These are phyloP conservation scores for Tetrapisispora fleetii DNA, from an alignment of 805 yeast genomes.

Conservation along the genomic window DNA sequence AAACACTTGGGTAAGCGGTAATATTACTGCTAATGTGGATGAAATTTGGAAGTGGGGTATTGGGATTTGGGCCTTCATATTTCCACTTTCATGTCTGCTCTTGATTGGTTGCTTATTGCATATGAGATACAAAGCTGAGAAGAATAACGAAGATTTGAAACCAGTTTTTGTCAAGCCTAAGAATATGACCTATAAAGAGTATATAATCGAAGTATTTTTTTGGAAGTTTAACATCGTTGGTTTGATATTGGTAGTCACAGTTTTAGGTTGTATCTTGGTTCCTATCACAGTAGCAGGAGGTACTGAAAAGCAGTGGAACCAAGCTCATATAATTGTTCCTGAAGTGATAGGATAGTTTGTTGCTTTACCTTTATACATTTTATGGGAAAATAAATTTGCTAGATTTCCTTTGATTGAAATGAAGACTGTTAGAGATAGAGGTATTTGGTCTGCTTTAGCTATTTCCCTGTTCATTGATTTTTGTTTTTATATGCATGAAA, in stretches of 20 bases:
- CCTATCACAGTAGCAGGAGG: slow-evolving; percentile 70
- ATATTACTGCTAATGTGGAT: slow-evolving; percentile 33
- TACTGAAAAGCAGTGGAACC: slow-evolving; percentile 38
- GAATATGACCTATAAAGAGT: slow-evolving; percentile 14
- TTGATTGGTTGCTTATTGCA: slow-evolving; percentile 36
- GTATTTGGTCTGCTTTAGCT: slow-evolving; percentile 51
- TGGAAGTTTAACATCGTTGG: slow-evolving; percentile 60
- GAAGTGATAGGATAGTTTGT: slow-evolving; percentile 45
- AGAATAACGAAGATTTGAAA: slow-evolving; percentile 31
- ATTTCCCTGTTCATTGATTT: slow-evolving; percentile 48
- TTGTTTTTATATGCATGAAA: slow-evolving; percentile 57
- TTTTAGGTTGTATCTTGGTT: slow-evolving; percentile 49
- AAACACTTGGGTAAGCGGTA: slow-evolving; percentile 62
- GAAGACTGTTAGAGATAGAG: slow-evolving; percentile 46
- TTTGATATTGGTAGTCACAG: slow-evolving; percentile 39
- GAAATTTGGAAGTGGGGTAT: slow-evolving; percentile 42
- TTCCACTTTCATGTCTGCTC: slow-evolving; percentile 44
- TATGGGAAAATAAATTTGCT: slow-evolving; percentile 50
- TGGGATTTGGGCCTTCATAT: slow-evolving; percentile 52
- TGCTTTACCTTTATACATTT: slow-evolving; percentile 41
- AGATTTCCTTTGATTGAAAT: slow-evolving; percentile 48
- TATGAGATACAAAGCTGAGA: slow-evolving; percentile 38
- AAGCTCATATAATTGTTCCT: slow-evolving; percentile 52
- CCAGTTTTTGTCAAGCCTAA: slow-evolving; percentile 15
- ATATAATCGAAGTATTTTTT: slow-evolving; percentile 32